Base-by-base conservation (phyloP, 2,329 filamentous ascomycete genomes). In the Clarireedia homoeocarpa region DNA sequence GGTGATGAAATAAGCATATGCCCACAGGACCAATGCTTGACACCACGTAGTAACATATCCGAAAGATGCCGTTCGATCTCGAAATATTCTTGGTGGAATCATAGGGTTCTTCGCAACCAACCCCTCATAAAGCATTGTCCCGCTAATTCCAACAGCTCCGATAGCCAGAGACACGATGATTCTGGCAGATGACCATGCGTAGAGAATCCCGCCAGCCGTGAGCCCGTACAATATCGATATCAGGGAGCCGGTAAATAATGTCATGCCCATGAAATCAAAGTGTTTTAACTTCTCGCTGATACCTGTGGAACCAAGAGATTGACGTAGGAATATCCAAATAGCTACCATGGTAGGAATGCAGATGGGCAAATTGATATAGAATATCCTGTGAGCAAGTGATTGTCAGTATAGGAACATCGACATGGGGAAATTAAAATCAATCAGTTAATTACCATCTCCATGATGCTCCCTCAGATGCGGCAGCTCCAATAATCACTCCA, bases 131-230 rank as follows among this genome's bases (percentile, higher is more conserved):
- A 77, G 67, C 10, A 75, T 70, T 62, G 83, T 83, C 5, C 63
- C 68, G 4, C 75, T 61, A 6, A 85, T 67, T 1, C 79, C 76
- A 0, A 71, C 63, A 0, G 69, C 64, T 2, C 83, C 82, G 14
- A 85, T 46, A 3, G 81, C 67, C 7, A 88, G 67, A 0, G 83
- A 83, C 0, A 82, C 74, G 3, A 88, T 70, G 0, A 81, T 83
- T 1, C 75, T 73, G 73, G 78, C 84, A 6, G 77, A 81, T 45
- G 71, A 66, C 84, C 84, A 88, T 0, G 75, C 65, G 65, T 85
- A 85, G 69, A 83, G 77, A 12, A 85, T 75, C 34, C 83, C 83
- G 9, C 83, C 85, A 73, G 80, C 83, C 1, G 81, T 82, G 4
- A 85, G 67, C 0, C 80, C 78, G 48, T 84, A 80, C 36, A 85